Evolutionary conservation across 441 rosid genomes (phyloP).

Genomic region (Populus hybrid): DNA sequence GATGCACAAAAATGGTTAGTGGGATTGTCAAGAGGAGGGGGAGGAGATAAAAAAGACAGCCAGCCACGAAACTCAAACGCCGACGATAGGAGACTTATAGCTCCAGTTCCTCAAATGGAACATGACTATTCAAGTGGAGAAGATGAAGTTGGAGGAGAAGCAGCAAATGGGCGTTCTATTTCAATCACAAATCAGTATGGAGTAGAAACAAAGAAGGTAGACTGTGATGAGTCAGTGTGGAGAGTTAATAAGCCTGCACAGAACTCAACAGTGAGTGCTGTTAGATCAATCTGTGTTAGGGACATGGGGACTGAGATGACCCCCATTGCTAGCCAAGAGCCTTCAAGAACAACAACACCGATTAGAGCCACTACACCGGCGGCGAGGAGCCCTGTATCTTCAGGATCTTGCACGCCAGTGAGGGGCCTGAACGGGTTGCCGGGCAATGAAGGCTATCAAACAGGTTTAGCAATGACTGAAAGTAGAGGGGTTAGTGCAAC

Average conservation of each 20-base stretch:
- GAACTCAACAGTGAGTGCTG: conserved; percentile 34
- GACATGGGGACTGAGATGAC: conserved; percentile 99
- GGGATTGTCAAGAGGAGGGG: conserved; percentile 54
- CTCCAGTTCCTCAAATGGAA: conserved; percentile 71
- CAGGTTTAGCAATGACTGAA: conserved; percentile 19
- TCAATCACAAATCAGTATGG: conserved; percentile 22
- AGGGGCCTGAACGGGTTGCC: conserved; percentile 40
- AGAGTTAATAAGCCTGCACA: conserved; percentile 45
- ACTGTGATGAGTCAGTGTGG: conserved; percentile 64
- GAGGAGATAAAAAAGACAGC: conserved; percentile 38
- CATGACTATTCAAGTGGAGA: conserved; percentile 57
- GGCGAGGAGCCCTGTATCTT: conserved; percentile 68
- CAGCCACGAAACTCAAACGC: conserved; percentile 86
- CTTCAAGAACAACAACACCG: conserved; percentile 85
- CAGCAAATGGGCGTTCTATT: conserved; percentile 27
- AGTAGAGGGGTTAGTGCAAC: conserved; percentile 14
- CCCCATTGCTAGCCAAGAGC: conserved; percentile 87
- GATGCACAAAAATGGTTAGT: conserved; percentile 98
- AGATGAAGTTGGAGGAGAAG: conserved; percentile 34
- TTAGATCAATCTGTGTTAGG: conserved; percentile 74
- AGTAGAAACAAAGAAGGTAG: conserved; percentile 69
- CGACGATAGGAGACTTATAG: conserved; percentile 79
- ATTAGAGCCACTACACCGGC: conserved; percentile 76
- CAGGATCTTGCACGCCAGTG: conserved; percentile 67
- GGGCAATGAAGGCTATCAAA: conserved; percentile 26